phyloP scores from a whole-genome alignment of 2,329 filamentous ascomycete species.

The Cordyceps javanica region DNA sequence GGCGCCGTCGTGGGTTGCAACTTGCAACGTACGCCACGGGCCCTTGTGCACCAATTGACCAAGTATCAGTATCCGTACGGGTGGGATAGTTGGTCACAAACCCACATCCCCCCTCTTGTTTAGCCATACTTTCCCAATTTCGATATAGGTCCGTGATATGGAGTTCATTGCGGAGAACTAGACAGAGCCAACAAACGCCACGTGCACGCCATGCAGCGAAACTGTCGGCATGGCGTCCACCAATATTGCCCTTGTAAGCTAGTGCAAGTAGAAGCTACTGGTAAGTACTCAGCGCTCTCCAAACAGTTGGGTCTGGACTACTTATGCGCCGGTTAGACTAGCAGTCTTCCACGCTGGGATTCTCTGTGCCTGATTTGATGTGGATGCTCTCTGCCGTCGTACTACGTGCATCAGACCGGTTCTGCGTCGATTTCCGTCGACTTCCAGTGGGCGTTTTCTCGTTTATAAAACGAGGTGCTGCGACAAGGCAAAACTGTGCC shows the following conservation, averaged over 20 bases:
- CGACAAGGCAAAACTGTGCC: too few relatives aligned
- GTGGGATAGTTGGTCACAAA: not conserved
- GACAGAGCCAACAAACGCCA: slow-evolving; percentile 4
- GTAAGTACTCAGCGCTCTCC: not conserved
- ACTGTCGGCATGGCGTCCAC: not conserved
- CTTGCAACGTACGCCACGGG: not conserved
- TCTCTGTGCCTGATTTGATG: too few relatives aligned
- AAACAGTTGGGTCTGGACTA: not conserved
- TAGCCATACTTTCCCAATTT: slow-evolving; percentile 7
- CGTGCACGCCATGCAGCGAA: not conserved
- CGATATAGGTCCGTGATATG: slow-evolving; percentile 10
- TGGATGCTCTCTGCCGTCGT: too few relatives aligned
- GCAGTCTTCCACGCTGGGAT: not conserved
- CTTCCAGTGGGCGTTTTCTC: too few relatives aligned
- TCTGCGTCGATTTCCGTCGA: too few relatives aligned
- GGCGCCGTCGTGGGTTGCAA: not conserved
- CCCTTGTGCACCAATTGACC: not conserved
- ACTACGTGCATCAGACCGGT: too few relatives aligned
- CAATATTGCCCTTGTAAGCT: too few relatives aligned
- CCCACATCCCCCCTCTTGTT: not conserved
- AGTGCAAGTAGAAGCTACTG: not conserved
- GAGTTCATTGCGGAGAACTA: not conserved
- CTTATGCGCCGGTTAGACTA: not conserved
- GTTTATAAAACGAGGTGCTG: too few relatives aligned
- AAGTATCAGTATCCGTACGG: too few relatives aligned